These are phyloP conservation scores for Cystobasidium ongulense DNA, from an alignment of 768 basidiomycete species.

Conservation along the genomic window DNA sequence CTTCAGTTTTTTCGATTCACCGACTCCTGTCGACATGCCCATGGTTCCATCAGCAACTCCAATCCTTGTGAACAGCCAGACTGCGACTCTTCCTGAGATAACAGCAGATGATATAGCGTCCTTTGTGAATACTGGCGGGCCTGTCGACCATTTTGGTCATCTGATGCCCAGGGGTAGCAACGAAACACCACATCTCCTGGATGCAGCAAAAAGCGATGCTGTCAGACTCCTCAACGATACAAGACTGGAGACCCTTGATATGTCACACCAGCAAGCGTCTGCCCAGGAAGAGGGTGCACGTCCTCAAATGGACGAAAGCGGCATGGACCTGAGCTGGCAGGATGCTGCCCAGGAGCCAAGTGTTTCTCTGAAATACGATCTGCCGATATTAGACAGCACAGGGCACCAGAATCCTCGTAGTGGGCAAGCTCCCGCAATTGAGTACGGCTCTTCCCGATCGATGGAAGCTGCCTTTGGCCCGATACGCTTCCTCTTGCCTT, in stretches of 20 bases:
- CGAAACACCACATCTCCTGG: no score
- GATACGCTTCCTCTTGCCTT: conserved; percentile 34
- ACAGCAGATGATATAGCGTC: conserved; percentile 10
- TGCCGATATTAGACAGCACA: no score
- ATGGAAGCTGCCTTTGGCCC: conserved; percentile 35
- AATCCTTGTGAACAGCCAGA: not conserved
- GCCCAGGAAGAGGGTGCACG: no score
- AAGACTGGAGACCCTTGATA: no score
- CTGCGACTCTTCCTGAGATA: not conserved
- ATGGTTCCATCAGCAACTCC: conserved; percentile 12
- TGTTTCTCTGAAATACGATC: no score
- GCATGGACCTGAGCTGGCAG: no score
- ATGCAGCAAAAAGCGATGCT: no score
- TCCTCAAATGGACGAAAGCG: no score
- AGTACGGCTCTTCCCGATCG: conserved; percentile 1
- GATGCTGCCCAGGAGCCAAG: no score
- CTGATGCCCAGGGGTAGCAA: conserved; percentile 11
- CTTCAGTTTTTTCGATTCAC: conserved; percentile 72
- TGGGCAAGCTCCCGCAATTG: not conserved
- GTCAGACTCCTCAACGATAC: no score
- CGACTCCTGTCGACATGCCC: not conserved
- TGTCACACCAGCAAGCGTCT: no score
- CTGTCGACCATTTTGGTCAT: conserved; percentile 32
- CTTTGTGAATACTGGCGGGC: conserved; percentile 25
- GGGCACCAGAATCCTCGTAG: no score